Evolutionary conservation across 164 flowering plant genomes (phyloP).

Genomic region (Aristolochia fimbriata): DNA sequence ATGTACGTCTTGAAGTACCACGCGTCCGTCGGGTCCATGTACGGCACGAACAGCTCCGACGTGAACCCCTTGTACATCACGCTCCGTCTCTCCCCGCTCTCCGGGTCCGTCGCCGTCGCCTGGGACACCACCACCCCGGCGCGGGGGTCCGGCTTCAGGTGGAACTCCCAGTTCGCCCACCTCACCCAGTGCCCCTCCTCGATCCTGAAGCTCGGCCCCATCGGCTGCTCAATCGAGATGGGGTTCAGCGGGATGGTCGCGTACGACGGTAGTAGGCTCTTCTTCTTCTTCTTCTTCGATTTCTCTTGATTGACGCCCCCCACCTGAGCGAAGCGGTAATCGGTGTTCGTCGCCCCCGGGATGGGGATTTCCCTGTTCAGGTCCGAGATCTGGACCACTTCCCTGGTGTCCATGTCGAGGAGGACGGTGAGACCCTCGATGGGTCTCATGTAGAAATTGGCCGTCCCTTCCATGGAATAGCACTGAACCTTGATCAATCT

Average conservation of each 20-base stretch:
- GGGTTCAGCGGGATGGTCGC: conserved; percentile 31
- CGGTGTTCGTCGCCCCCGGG: conserved; percentile 59
- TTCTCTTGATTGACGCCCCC: too few relatives aligned
- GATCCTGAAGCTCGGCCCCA: conserved; percentile 53
- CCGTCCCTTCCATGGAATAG: conserved; percentile 62
- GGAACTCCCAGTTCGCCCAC: conserved; percentile 98
- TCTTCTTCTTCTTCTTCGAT: background rate
- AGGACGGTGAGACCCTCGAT: conserved; percentile 81
- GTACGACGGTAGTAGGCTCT: background rate
- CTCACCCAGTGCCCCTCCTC: conserved; percentile 60
- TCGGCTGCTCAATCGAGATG: conserved; percentile 56
- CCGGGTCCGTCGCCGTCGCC: conserved; percentile 60
- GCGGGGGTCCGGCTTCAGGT: conserved; percentile 79
- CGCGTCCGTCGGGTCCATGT: conserved; percentile 88
- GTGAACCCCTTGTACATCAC: conserved; percentile 84
- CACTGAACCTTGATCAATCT: conserved; percentile 78
- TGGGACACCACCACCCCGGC: conserved; percentile 69
- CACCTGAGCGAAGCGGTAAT: conserved; percentile 40
- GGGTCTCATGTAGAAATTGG: conserved; percentile 92
- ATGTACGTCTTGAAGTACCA: conserved; percentile 97
- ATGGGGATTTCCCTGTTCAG: conserved; percentile 48
- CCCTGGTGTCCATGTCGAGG: conserved; percentile 58
- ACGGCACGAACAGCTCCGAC: conserved; percentile 89
- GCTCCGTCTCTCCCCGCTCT: conserved; percentile 38
- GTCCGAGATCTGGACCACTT: conserved; percentile 56